A percentile compares a stretch with the other conserved stretches of the same genome.
These are phyloP conservation scores for Populus ilicifolia DNA, from an alignment of 345 rosid species.

Conservation along the genomic window DNA sequence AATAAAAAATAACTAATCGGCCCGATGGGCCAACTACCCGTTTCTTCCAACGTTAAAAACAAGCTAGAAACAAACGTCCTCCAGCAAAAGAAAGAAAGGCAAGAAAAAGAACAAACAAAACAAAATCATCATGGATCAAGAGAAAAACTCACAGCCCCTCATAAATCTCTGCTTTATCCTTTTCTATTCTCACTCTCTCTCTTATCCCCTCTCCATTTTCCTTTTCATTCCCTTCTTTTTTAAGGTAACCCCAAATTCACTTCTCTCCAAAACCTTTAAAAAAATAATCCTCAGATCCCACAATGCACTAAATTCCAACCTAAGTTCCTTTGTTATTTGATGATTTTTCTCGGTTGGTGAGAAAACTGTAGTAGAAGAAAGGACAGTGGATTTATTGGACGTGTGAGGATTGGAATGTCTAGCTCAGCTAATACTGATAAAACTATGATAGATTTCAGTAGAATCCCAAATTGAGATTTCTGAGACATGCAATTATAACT, in stretches of 20 bases:
- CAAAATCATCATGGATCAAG: constrained; percentile 34
- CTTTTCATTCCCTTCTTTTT: constrained; percentile 35
- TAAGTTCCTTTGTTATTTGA: constrained; percentile 54
- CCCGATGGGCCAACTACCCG: neutral
- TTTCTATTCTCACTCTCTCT: constrained; percentile 21
- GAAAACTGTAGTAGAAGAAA: neutral
- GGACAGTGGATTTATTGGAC: neutral
- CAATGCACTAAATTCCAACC: constrained; percentile 31
- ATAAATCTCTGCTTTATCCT: constrained; percentile 34
- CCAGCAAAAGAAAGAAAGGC: neutral
- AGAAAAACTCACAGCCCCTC: constrained; percentile 27
- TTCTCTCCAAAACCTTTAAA: constrained; percentile 31
- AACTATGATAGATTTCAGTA: neutral
- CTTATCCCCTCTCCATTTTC: constrained; percentile 26
- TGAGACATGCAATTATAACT: neutral
- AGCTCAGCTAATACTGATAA: neutral
- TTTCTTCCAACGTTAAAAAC: neutral
- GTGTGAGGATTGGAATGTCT: neutral
- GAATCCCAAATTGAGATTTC: neutral
- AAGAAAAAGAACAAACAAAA: constrained; percentile 14
- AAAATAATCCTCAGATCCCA: constrained; percentile 25
- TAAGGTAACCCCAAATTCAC: constrained; percentile 32
- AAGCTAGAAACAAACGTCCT: neutral
- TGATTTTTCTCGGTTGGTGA: neutral
- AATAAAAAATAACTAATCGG: neutral